Base-by-base conservation (phyloP, 2,329 filamentous ascomycete genomes). In the Neonectria magnoliae region DNA sequence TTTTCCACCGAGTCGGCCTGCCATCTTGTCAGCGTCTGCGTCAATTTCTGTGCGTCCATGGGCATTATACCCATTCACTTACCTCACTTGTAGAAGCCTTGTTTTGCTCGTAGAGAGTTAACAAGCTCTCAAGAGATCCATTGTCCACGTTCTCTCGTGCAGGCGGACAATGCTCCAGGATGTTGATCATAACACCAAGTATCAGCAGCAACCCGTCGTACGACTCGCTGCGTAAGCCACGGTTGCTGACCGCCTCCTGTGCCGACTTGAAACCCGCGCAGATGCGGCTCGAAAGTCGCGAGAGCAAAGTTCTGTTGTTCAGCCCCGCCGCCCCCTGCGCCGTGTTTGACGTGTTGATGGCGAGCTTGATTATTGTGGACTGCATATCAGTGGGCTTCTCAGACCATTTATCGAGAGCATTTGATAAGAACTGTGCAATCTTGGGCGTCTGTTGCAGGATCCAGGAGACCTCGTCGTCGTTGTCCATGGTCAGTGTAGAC, bases 271-370 rank as follows among this genome's bases (percentile, higher is more conserved):
- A 87, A 2, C 84, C 83, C 3, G 77, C 77, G 6, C 88, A 83
- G 27, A 91, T 84, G 1, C 82, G 81, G 2, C 77, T 75, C 2
- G 83, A 82, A 14, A 90, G 75, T 62, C 78, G 72, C 42, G 81
- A 75, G 61, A 89, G 81, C 10, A 91, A 79, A 9, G 82, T 82
- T 55, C 84, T 83, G n/a, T 87, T 83, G 31, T 91, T 86, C 72
- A 97, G 93, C 3, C 87, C 81, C 31, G 88, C 85, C 44, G 92
- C 93, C 13, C 93, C 89, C 14, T 86, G 80, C 66, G 92, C 92
- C 71, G 93, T 93, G 80, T 97, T 97, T 9, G 94, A 96, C 54
- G 94, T 85, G 73, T 97, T 97, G 67, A 97, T 86, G 38, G 93
- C 90, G 4, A 98, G 84, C 61, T 92, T 81, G 38, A 81, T 67